These are phyloP conservation scores for Amaranthus cruentus DNA, from an alignment of 148 eudicot genomes.

Conservation along the genomic window DNA sequence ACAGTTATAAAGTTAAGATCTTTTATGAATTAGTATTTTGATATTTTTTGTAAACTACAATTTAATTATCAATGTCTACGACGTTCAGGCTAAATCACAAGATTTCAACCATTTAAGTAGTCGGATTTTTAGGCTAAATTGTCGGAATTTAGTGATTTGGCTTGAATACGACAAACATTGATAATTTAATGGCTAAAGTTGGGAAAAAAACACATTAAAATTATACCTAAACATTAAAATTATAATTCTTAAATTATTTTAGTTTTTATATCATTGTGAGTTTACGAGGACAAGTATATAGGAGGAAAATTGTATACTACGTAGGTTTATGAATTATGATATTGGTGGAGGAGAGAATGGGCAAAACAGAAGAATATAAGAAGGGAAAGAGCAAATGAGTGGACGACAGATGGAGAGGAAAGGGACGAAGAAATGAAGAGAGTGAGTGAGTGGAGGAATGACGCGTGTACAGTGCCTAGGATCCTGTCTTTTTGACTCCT, in stretches of 20 bases:
- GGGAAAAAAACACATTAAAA: too few relatives aligned
- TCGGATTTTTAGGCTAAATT: too few relatives aligned
- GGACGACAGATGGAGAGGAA: slow-evolving; percentile 22
- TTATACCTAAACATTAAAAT: not conserved
- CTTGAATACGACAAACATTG: too few relatives aligned
- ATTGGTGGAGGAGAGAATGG: not conserved
- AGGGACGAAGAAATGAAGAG: slow-evolving; percentile 3
- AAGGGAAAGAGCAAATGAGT: slow-evolving; percentile 8
- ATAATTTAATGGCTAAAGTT: too few relatives aligned
- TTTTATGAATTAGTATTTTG: too few relatives aligned
- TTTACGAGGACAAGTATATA: too few relatives aligned
- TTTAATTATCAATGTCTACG: too few relatives aligned
- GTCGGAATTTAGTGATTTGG: too few relatives aligned
- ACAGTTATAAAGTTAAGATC: too few relatives aligned
- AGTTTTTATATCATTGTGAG: slow-evolving; percentile 4
- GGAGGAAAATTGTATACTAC: not conserved
- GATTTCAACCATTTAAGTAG: too few relatives aligned
- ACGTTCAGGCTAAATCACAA: too few relatives aligned
- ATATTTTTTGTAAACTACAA: too few relatives aligned
- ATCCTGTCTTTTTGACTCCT: slow-evolving; percentile 29
- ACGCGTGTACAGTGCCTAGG: slow-evolving; percentile 39
- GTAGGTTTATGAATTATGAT: not conserved
- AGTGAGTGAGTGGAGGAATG: slow-evolving; percentile 26
- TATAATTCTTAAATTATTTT: not conserved
- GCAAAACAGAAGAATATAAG: slow-evolving; percentile 2